These are phyloP conservation scores for Cordyceps cicadae DNA, from an alignment of 2,329 filamentous ascomycete species.

Conservation along the genomic window DNA sequence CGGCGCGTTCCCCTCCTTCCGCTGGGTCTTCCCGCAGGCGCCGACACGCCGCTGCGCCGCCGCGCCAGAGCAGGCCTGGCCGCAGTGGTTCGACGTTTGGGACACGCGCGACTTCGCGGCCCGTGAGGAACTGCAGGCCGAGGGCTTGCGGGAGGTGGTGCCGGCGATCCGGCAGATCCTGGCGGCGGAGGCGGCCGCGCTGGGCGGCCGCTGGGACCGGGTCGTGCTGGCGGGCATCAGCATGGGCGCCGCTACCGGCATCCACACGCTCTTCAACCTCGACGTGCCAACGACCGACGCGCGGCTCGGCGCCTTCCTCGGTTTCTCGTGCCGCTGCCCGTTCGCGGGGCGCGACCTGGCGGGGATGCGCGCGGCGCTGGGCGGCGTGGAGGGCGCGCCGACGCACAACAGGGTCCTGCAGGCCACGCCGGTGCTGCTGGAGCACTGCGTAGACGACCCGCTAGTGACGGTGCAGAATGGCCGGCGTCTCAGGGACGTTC, in stretches of 20 bases:
- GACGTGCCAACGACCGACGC: slow-evolving; percentile 14
- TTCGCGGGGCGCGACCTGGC: slow-evolving; percentile 24
- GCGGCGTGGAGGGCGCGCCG: slow-evolving; percentile 13
- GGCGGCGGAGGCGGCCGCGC: slow-evolving; percentile 23
- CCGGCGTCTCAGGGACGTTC: slow-evolving; percentile 23
- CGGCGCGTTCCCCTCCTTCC: slow-evolving; percentile 35
- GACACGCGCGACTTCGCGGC: slow-evolving; percentile 31
- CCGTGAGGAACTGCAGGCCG: slow-evolving; percentile 34
- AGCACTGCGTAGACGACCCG: slow-evolving; percentile 37
- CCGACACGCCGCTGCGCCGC: slow-evolving; percentile 21
- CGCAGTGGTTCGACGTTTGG: slow-evolving; percentile 46
- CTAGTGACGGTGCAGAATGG: slow-evolving; percentile 32
- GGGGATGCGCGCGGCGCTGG: slow-evolving; percentile 25
- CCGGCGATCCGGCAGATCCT: slow-evolving; percentile 25
- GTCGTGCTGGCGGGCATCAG: slow-evolving; percentile 39
- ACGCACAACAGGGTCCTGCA: slow-evolving; percentile 25
- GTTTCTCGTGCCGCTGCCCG: slow-evolving; percentile 29
- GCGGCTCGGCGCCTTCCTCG: slow-evolving; percentile 27
- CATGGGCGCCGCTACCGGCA: slow-evolving; percentile 35
- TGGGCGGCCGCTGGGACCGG: slow-evolving; percentile 30
- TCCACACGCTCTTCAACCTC: slow-evolving; percentile 30
- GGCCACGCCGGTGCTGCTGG: slow-evolving; percentile 35
- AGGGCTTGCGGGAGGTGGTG: slow-evolving; percentile 33
- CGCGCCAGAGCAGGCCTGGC: slow-evolving; percentile 19
- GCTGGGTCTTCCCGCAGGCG: slow-evolving; percentile 43